These are phyloP conservation scores for Tritrichomonas foetus DNA, from an alignment of 208 protist species.

Conservation along the genomic window DNA sequence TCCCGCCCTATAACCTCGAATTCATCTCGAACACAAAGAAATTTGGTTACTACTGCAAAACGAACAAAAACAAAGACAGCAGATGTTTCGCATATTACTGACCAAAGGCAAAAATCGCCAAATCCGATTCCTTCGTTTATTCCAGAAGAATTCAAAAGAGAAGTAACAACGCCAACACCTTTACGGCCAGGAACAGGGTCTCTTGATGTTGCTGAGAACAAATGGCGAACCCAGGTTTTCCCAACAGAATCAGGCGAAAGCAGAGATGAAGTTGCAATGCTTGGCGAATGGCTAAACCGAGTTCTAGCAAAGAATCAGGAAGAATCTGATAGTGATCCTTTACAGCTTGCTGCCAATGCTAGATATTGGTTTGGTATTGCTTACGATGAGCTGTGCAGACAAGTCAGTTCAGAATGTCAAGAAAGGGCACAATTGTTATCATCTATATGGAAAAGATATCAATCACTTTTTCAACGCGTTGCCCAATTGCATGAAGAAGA, in stretches of 20 bases:
- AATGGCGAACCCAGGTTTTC: neutral
- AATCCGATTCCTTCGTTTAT: neutral
- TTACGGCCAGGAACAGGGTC: neutral
- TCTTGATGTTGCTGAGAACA: neutral
- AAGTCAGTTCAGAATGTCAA: neutral
- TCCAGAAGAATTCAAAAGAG: neutral
- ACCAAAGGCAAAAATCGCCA: neutral
- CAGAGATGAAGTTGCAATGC: neutral
- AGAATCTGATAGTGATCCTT: neutral
- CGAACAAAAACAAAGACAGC: neutral
- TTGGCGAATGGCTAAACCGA: neutral
- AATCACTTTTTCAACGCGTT: neutral
- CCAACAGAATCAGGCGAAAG: neutral
- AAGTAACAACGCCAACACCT: neutral
- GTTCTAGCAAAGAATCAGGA: neutral
- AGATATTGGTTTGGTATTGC: neutral
- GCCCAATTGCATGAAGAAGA: neutral
- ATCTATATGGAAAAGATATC: constrained; percentile 27
- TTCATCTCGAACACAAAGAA: no score
- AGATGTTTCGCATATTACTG: neutral
- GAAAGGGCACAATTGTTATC: neutral
- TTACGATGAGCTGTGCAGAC: neutral
- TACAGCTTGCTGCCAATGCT: neutral
- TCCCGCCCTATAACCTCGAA: no score
- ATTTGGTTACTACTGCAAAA: no score